Base-by-base conservation (phyloP, 345 rosid genomes). In the Aegle marmelos region DNA sequence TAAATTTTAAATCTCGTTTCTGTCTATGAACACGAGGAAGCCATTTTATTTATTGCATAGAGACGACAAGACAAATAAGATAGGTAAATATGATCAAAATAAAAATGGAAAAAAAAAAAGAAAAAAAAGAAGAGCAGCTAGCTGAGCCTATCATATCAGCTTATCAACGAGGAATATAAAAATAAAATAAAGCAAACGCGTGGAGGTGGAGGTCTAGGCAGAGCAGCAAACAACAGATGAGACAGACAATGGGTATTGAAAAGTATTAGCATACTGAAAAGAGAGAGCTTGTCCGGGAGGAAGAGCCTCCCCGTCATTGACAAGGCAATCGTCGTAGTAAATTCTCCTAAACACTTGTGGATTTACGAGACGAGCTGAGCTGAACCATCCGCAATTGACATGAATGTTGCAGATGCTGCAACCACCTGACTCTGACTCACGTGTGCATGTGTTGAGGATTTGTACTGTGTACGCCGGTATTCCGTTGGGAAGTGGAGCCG, bases 381-480 rank as follows among this genome's bases (percentile, higher is more conserved):
- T 89, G 74, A 93, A 91, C 96, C 92, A 89, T 63, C 93, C 93
- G 27, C 91, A 91, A 33, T 75, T 86, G 25, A 94, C 85, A 69
- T 94, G 98, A 70, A 94, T 91, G 85, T 92, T 77, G 63, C 85
- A 74, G 53, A 94, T 88, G 58, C 81, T 81, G 74, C 94, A 90
- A 19, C 84, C 50, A 11, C 50, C 50, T 13, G 50, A 11, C 16
- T 45, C 93, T 0, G 95, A 90, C 67, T 54, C 85, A 69, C 93
- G 85, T 0, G 67, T 37, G 72, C 93, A 86, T 0, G 67, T 45
- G 73, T 91, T 91, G 25, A 87, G 72, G 27, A 89, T 88, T 68
- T 91, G 83, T 36, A 91, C 93, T n/a, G 83, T 79, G 85, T 59
- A 94, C 1, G 91, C 66, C 13, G 97, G 97, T 70, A 92, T 86